A percentile compares a stretch with the other conserved stretches of the same genome.
Conservation (phyloP, 1,139 yeast species). For the Lodderomyces oxycetoniae region DNA sequence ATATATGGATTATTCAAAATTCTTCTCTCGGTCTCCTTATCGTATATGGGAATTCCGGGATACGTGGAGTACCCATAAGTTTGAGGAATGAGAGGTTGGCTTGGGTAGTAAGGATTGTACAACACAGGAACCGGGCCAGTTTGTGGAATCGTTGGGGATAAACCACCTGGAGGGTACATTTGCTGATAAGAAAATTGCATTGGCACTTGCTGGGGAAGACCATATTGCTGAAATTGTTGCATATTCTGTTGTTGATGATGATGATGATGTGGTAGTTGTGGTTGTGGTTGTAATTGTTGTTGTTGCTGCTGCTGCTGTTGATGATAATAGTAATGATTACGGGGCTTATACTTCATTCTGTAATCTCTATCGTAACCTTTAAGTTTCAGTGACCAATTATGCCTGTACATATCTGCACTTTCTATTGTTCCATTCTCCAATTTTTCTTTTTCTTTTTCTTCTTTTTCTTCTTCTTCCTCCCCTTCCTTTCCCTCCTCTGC, state of each 20-base stretch:
- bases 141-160: slow-evolving; percentile 7
- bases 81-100: slow-evolving; percentile 6
- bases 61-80: slow-evolving; percentile 7
- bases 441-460: slow-evolving; percentile 5
- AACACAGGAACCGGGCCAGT: slow-evolving; percentile 8
- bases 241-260: background rate
- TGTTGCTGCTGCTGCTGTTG: slow-evolving; percentile 6
- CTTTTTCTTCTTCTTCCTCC: background rate
- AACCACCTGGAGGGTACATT: slow-evolving; percentile 10
- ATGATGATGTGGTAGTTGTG: slow-evolving; percentile 5
- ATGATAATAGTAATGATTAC: background rate
- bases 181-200: slow-evolving; percentile 10
- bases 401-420: too few species aligned
- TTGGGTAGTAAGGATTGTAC: slow-evolving; percentile 11
- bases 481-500: slow-evolving; percentile 2
- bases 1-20: slow-evolving; percentile 31
- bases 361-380: background rate
- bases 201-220: slow-evolving; percentile 6
- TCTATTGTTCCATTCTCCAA: slow-evolving; percentile 2
- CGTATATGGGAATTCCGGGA: slow-evolving; percentile 16
- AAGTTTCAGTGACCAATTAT: slow-evolving; percentile 1
- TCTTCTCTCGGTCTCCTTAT: slow-evolving; percentile 28
- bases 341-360: slow-evolving; percentile 5
- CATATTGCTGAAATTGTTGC: too few species aligned
- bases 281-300: slow-evolving; percentile 6